Evolutionary conservation across 202 grass and related monocot genomes (phyloP).

Genomic region (Bolboschoenoplectus hybrid): DNA sequence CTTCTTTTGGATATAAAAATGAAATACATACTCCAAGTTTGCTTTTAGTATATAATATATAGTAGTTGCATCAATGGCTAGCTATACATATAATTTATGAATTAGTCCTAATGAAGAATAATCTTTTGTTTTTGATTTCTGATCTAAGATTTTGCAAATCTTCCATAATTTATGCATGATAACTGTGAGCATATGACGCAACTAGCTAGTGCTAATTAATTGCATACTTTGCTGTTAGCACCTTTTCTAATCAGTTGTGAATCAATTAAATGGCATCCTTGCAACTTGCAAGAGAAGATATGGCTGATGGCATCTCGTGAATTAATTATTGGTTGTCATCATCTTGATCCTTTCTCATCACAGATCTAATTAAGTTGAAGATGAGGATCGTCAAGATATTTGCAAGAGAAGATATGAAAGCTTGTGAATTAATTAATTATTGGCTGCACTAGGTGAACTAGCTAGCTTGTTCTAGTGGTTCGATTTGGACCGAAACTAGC

Average conservation of each 20-base stretch:
- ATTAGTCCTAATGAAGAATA: not conserved
- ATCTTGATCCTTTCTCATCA: not conserved
- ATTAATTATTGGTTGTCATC: conserved; percentile 6
- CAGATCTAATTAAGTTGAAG: not conserved
- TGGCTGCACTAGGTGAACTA: too few species aligned
- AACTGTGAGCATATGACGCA: not conserved
- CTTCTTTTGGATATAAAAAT: not conserved
- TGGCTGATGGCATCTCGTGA: not conserved
- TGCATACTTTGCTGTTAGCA: conserved; percentile 9
- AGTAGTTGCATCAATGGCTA: too few species aligned
- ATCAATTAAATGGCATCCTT: not conserved
- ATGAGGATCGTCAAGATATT: conserved; percentile 22
- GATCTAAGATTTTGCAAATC: not conserved
- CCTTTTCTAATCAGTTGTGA: not conserved
- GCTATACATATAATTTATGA: too few species aligned
- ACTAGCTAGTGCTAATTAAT: not conserved
- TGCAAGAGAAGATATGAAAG: not conserved
- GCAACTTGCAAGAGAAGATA: conserved; percentile 19
- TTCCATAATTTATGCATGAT: not conserved
- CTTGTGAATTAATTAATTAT: too few species aligned
- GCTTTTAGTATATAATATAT: too few species aligned
- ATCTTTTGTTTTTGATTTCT: not conserved
- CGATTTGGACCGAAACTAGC: too few species aligned
- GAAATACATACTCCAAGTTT: too few species aligned
- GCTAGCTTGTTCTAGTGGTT: not conserved